Base-by-base conservation (phyloP, 1,284 basidiomycete species). In the Leccinum idahoense region DNA sequence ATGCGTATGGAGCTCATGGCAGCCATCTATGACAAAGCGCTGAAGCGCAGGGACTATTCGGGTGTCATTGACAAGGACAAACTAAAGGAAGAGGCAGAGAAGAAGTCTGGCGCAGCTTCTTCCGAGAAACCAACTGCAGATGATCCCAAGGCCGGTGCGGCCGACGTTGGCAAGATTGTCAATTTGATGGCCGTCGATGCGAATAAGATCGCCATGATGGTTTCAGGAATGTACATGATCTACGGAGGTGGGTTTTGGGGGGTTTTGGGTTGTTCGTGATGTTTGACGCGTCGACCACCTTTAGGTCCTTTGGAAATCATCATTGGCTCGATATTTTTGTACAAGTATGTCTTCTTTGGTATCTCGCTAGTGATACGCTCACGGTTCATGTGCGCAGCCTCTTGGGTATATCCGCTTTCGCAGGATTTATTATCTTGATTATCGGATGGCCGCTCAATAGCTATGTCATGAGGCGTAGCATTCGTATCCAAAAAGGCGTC, bases 21-120 rank as follows among this genome's bases (percentile, higher is more conserved):
- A 0, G 80, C 90, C 0, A 90, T 97, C 61, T 98, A 96, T 71
- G 90, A 94, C 74, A 97, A 97, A 75, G 89, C 94, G 0, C 78
- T 97, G 51, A 90, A 90, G 72, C 81, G 93, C 29, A 90, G 88
- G 71, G 94, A 97, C 74, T 88, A 89, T 63, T 90, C 90, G 0
- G 94, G 93, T 0, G 81, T 93, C 29, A 78, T 91, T 2, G 81
- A 85, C 57, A 84, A 78, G 69, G 80, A 82, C 37, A 81, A 80
- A 58, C 10, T 59, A 2, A 68, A 65, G 46, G 64, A 66, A 1
- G 63, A 65, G 6, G 66, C 66, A 10, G 60, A 66, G 20, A 73
- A 62, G 41, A 72, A 69, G 12, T 64, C 67, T 0, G 71, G 70
- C n/a, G 4, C 59, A 18, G 14, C 56, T 6, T 18, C 62, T 7